Base-by-base conservation (phyloP, 2,329 filamentous ascomycete species). In the Alternaria gaisen region DNA sequence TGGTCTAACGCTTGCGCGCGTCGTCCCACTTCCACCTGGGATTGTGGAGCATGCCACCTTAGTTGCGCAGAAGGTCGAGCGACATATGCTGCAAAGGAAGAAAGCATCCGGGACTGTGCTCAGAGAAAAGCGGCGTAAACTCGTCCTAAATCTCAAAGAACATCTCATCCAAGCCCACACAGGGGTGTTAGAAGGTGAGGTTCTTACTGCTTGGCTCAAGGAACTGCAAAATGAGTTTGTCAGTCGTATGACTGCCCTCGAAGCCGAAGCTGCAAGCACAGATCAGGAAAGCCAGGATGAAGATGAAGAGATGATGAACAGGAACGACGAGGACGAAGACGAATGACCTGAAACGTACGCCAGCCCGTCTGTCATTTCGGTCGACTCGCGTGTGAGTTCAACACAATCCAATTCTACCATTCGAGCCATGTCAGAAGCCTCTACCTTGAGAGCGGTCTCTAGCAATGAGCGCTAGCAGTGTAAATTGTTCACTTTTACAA, bases 1-100 rank as follows among this genome's bases (percentile, higher is more conserved):
- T 71, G 95, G 95, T 0, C 85, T 97, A n/a, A 85, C 89, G 0
- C 84, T 97, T 4, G 93, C 94, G 0, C 87, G 87, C 32, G 86
- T 93, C 0, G 84, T 95, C 24, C 89, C 91, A 0, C 84, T 97
- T 7, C 93, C 94, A 0, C 75, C 84, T 0, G 79, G 80, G 1
- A 87, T 97, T 3, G 81, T 97, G 3, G 80, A 89, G 7, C 83
- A 86, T 32, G 94, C 94, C 0, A 87, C 90, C 62, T 72, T 80
- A 0, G 88, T 95, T 5, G 88, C 91, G 0, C 81, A 83, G 3
- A 84, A 85, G 22, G 80, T 97, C 7, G 84, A 88, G 41, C 79
- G 81, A 10, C 85, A 85, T 22, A 82, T 84, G 20, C 85, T 88
- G 58, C 83, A 83, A 26, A 88, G 83, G 65, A 88, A 87, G 68